Percentiles rank a stretch among this genome's conserved stretches.
These are phyloP conservation scores for Peniophora sp. DNA, from an alignment of 1,284 basidiomycete species.

Conservation along the genomic window DNA sequence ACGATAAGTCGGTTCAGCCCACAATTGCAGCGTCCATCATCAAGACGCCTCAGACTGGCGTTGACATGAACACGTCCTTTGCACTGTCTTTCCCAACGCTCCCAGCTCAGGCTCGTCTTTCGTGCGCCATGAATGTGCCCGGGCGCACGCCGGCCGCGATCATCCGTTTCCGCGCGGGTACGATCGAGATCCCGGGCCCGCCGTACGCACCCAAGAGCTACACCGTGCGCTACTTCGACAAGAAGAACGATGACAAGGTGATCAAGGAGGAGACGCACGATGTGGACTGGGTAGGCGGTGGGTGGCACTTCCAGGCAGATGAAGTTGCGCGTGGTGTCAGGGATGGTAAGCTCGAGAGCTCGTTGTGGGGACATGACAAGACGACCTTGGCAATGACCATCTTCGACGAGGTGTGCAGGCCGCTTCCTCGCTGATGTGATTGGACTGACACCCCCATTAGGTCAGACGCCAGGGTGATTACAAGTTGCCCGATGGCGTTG, in stretches of 20 bases:
- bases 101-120: slow-evolving; percentile 59
- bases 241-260: slow-evolving; percentile 41
- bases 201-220: slow-evolving; percentile 60
- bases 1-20: slow-evolving; percentile 44
- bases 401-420: slow-evolving; percentile 66
- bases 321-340: slow-evolving; percentile 78
- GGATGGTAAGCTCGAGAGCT: slow-evolving; percentile 71
- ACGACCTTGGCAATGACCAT: slow-evolving; percentile 73
- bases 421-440: neutral
- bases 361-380: slow-evolving; percentile 68
- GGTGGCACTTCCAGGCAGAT: slow-evolving; percentile 75
- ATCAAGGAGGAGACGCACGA: slow-evolving; percentile 45
- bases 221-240: slow-evolving; percentile 52
- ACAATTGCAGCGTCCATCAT: slow-evolving; percentile 57
- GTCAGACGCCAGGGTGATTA: slow-evolving; percentile 46
- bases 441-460: slow-evolving; percentile 15
- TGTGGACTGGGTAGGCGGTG: slow-evolving; percentile 52
- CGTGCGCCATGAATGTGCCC: slow-evolving; percentile 50
- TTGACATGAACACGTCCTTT: slow-evolving; percentile 76
- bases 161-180: slow-evolving; percentile 64
- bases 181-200: slow-evolving; percentile 52
- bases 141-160: slow-evolving; percentile 39
- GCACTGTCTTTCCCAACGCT: slow-evolving; percentile 62
- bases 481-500: slow-evolving; percentile 36
- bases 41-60: slow-evolving; percentile 69